Base-by-base conservation (phyloP, 2,329 filamentous ascomycete genomes). In the Trichocomaceae sp. region DNA sequence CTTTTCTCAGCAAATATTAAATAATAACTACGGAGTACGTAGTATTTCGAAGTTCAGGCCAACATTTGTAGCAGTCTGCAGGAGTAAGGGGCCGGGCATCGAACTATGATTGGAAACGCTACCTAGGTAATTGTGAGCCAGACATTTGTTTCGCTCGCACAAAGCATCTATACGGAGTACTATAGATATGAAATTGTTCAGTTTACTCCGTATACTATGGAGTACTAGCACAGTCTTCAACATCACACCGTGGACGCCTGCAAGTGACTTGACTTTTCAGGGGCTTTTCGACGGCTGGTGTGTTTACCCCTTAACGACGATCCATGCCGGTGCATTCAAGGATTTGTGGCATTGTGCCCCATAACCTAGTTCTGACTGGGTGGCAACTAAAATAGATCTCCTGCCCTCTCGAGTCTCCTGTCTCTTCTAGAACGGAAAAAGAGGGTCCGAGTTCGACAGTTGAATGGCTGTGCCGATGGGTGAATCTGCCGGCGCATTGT, bases 361-460 rank as follows among this genome's bases (percentile, higher is more conserved):
- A 35, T 52, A 22, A 52, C 26, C 50, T 26, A 51, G 15, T 13
- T 35, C 39, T 37, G 29, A 31, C 42, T 52, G 20, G 50, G 50
- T 53, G 51, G 51, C 51, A 37, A 53, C 44, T 22, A 39, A 47
- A 41, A 47, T 53, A 53, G 44, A 45, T 46, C 46, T 47, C 44
- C 20, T 5, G n/a, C 17, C 23, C 26, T 19, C 4, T 26, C 17
- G 7, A 33, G 6, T 33, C 29, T 33, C 29, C 12, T 23, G 35
- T 52, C 42, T 29, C n/a, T 56, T 55, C 47, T 50, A 39, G 45
- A 45, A 29, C 29, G 20, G 39, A 31, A 5, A 4, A 15, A 37
- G 47, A 31, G 37, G 31, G 31, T 35, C 31, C 9, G 8, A 35
- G 12, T 33, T n/a, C n/a, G n/a, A n/a, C n/a, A n/a, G n/a, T n/a